Conservation (phyloP, 1,284 basidiomycete genomes). For the Papiliotrema terrestris region DNA sequence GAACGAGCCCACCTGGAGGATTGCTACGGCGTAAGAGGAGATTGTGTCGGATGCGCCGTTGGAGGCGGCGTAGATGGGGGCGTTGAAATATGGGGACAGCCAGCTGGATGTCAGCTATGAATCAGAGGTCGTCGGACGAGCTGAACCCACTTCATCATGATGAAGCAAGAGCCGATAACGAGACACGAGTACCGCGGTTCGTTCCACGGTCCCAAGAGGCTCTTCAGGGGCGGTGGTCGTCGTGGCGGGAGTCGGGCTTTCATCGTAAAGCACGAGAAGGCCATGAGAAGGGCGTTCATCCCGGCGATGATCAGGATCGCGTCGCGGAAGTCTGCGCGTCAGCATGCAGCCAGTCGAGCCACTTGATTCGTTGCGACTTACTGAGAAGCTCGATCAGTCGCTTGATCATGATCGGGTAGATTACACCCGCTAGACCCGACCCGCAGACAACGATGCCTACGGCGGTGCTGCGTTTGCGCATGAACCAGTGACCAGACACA, state of each 20-base stretch:
- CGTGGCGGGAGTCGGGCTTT: slow-evolving; percentile 40
- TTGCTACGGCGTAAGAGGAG: slow-evolving; percentile 35
- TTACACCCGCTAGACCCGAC: slow-evolving; percentile 39
- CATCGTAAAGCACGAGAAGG: slow-evolving; percentile 39
- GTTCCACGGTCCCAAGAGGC: slow-evolving; percentile 32
- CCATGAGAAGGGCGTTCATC: slow-evolving; percentile 40
- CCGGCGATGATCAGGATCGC: slow-evolving; percentile 41
- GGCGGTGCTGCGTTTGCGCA: slow-evolving; percentile 34
- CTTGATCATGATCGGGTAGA: slow-evolving; percentile 45
- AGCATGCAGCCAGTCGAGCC: background rate
- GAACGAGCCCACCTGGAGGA: slow-evolving; percentile 40
- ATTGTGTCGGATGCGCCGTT: slow-evolving; percentile 23
- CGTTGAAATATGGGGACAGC: slow-evolving; percentile 38
- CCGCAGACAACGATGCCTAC: slow-evolving; percentile 43
- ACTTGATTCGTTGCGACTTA: no score
- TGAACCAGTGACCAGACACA: slow-evolving; percentile 45
- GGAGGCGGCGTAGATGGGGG: slow-evolving; percentile 22
- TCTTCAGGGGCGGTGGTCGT: slow-evolving; percentile 31
- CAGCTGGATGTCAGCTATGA: slow-evolving; percentile 16
- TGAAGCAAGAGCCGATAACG: slow-evolving; percentile 25
- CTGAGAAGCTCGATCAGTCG: slow-evolving; percentile 29
- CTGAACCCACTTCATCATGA: slow-evolving; percentile 32
- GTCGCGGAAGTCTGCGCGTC: slow-evolving; percentile 35
- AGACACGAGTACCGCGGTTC: slow-evolving; percentile 30
- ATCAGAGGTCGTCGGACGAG: background rate